These are phyloP conservation scores for Botryosphaeria dothidea DNA, from an alignment of 2,329 filamentous ascomycete genomes.

Conservation along the genomic window DNA sequence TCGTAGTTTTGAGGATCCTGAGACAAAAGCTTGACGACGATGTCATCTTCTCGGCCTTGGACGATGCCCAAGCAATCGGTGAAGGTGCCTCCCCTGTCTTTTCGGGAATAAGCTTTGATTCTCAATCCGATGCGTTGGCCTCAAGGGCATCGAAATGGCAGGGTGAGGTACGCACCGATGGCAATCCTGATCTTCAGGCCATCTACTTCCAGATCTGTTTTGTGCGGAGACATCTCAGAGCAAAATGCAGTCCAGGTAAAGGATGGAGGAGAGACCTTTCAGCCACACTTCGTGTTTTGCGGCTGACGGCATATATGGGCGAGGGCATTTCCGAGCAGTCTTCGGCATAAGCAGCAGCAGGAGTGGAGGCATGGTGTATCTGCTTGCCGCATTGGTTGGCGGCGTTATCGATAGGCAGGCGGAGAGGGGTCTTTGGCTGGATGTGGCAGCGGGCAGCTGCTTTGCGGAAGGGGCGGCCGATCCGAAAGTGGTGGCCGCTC, in stretches of 20 bases:
- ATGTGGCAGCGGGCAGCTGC: not conserved
- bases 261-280: no score
- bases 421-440: not conserved
- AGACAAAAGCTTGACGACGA: slow-evolving; percentile 33
- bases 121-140: not conserved
- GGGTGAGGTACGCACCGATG: slow-evolving; percentile 7
- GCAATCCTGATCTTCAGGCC: slow-evolving; percentile 8
- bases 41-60: slow-evolving; percentile 25
- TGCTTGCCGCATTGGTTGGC: not conserved
- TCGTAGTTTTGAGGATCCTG: slow-evolving; percentile 32
- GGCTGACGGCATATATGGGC: no score
- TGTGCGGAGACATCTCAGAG: not conserved
- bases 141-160: no score
- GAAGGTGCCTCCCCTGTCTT: slow-evolving; percentile 26
- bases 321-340: not conserved
- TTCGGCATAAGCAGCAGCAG: not conserved
- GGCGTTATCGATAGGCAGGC: not conserved
- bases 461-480: not conserved
- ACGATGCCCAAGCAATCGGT: slow-evolving; percentile 27
- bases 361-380: not conserved
- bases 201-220: not conserved
- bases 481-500: slow-evolving; percentile 2
- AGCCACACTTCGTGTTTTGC: no score
- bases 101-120: not conserved
- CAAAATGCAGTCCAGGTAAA: no score